Percentiles rank a stretch among this genome's conserved stretches.
Evolutionary conservation across 192 early-diverging fungal genomes (phyloP).

Genomic region (Phycomyces nitens): DNA sequence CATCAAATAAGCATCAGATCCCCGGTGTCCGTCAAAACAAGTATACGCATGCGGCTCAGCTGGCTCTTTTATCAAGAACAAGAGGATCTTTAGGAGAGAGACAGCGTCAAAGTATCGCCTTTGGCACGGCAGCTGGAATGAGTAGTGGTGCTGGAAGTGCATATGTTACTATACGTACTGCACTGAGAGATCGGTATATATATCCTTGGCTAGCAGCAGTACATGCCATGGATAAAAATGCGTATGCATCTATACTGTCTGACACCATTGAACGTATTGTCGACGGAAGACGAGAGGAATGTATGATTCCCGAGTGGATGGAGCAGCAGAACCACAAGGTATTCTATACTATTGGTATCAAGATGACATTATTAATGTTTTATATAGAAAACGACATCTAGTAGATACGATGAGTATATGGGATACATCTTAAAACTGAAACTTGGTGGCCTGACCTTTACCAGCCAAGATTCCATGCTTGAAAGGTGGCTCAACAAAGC

Average conservation of each 20-base stretch:
- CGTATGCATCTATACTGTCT: conserved; percentile 39
- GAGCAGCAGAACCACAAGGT: conserved; percentile 7
- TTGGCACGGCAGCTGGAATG: conserved; percentile 12
- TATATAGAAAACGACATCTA: conserved; percentile 32
- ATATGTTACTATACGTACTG: conserved; percentile 44
- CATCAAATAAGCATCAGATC: conserved; percentile 30
- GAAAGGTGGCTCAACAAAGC: conserved; percentile 44
- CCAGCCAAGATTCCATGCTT: conserved; percentile 36
- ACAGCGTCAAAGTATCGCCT: conserved; percentile 7
- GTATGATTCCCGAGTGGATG: conserved; percentile 9
- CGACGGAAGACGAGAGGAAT: conserved; percentile 37
- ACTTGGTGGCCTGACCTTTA: conserved; percentile 41
- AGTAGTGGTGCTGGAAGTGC: conserved; percentile 34
- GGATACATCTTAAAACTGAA: conserved; percentile 43
- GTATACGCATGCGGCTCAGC: conserved; percentile 15
- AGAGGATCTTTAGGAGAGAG: conserved; percentile 8
- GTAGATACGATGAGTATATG: conserved; percentile 39
- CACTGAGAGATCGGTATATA: conserved; percentile 48
- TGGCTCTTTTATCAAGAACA: conserved; percentile 11
- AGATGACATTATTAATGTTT: background rate
- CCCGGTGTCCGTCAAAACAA: conserved; percentile 35
- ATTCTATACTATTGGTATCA: background rate
- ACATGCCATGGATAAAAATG: conserved; percentile 38
- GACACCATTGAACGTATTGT: conserved; percentile 38
- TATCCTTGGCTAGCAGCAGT: conserved; percentile 43